These are phyloP conservation scores for Blastocystis sp. DNA, from an alignment of 352 stramenopile species.

Conservation along the genomic window DNA sequence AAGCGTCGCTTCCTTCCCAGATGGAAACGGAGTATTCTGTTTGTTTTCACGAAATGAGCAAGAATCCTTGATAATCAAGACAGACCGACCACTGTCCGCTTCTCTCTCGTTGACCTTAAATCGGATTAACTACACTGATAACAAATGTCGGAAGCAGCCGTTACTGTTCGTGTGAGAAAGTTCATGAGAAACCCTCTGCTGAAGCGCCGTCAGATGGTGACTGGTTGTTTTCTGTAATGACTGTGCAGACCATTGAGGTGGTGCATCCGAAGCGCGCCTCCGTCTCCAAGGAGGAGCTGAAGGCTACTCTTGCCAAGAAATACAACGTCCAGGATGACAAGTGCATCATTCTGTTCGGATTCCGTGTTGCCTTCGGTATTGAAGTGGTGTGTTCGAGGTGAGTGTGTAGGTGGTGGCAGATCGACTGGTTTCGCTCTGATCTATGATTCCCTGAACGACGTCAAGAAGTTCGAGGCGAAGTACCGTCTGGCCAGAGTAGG, in stretches of 20 bases:
- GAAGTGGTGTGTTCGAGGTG: neutral
- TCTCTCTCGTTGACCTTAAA: neutral
- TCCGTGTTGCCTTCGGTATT: slow-evolving; percentile 55
- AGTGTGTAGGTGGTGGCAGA: slow-evolving; percentile 30
- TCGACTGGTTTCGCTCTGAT: slow-evolving; percentile 56
- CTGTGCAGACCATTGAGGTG: slow-evolving; percentile 3
- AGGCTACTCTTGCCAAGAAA: slow-evolving; percentile 57
- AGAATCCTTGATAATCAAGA: slow-evolving; percentile 2
- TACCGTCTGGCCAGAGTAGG: slow-evolving; percentile 55
- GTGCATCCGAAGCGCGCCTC: slow-evolving; percentile 35
- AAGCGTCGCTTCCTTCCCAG: neutral
- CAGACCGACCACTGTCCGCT: neutral
- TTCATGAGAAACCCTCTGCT: slow-evolving; percentile 58
- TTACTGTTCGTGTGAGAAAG: slow-evolving; percentile 57
- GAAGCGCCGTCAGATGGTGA: slow-evolving; percentile 53
- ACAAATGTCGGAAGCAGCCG: slow-evolving; percentile 52
- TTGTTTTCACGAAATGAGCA: too few species aligned
- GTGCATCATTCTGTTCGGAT: slow-evolving; percentile 56
- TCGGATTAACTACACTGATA: slow-evolving; percentile 49
- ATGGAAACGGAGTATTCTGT: slow-evolving; percentile 31
- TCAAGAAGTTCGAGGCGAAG: slow-evolving; percentile 57
- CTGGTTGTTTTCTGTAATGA: neutral
- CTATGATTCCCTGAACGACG: slow-evolving; percentile 53
- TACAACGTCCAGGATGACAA: slow-evolving; percentile 57
- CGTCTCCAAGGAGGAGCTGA: slow-evolving; percentile 59